Evolutionary conservation across 805 yeast species (phyloP), one percentile per base, ranked within the genome.

Genomic region (Ogataea sp.): DNA sequence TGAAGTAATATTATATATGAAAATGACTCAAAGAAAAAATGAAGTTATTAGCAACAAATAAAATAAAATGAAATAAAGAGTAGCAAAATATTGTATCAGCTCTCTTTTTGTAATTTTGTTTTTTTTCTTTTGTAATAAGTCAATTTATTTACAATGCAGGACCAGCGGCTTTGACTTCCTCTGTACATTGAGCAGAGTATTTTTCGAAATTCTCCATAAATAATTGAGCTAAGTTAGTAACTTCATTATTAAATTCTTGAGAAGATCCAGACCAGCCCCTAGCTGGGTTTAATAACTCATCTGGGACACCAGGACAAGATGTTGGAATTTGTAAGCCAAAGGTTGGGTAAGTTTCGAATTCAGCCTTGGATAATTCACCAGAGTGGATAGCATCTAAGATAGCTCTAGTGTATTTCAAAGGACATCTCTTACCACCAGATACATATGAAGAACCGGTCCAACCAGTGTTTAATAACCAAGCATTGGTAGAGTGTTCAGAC

Each of bases 381-480:
- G 87, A 76, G 68, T 90, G 97, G 55, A 90, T 88, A 32, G 96
- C 80, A 62, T 90, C 96, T 60, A 90, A 72, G 48, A 90, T 89
- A 43, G 96, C 95, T 71, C 98, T 83, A 45, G 98, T 90, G 78
- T 87, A 90, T 67, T 90, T 90, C 67, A 90, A 78, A 43, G 97
- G 90, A 70, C 97, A 90, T 71, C 98, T 83, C 73, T 86, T 83
- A 61, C 97, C 98, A 54, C 97, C 97, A 62, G 79, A 75, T 40
- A 86, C 71, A 50, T 85, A 95, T 44, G 95, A 83, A 53, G 89
- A 79, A 46, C 98, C 98, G 48, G 89, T 86, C 98, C 98, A 90
- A 47, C 98, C 98, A 50, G 98, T 90, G 72, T 90, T 90, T 61
- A 90, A 77, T 64, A 90, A 76, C 96, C 96, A 90, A 42, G 98